Conservation (phyloP, 768 basidiomycete species). For the Dictyophora rubrovolvata region DNA sequence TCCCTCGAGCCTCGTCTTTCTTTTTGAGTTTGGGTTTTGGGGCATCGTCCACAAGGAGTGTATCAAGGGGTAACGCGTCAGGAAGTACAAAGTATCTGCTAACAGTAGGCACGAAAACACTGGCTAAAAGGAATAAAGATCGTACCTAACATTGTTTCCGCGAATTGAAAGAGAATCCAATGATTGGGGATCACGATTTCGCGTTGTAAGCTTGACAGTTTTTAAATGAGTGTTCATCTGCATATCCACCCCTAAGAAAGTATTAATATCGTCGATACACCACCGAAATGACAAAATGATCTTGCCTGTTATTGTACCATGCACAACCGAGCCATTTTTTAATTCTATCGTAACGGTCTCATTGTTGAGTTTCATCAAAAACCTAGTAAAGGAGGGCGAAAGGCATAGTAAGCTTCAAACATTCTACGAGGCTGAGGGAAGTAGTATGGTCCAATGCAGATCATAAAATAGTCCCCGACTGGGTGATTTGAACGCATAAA, state of each 20-base stretch:
- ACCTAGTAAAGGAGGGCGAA: constrained; percentile 37
- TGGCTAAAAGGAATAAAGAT: neutral
- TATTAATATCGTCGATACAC: neutral
- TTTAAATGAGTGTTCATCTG: constrained; percentile 99
- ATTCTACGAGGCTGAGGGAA: neutral
- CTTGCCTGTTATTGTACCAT: constrained; percentile 94
- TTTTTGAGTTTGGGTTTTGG: constrained; percentile 91
- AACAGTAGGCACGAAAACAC: neutral
- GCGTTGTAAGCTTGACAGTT: constrained; percentile 91
- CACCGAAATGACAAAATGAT: constrained; percentile 8
- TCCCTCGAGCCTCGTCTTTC: constrained; percentile 72
- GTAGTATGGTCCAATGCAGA: constrained; percentile 2
- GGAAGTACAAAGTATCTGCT: constrained; percentile 82
- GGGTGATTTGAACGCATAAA: constrained; percentile 4
- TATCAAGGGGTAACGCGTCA: constrained; percentile 92
- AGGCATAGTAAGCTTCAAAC: constrained; percentile 9
- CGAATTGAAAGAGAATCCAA: constrained; percentile 90
- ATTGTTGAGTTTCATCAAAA: constrained; percentile 99
- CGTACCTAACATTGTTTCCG: constrained; percentile 79
- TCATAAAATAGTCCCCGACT: constrained; percentile 12
- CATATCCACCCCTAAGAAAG: constrained; percentile 81
- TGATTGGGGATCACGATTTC: constrained; percentile 77
- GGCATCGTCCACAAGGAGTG: constrained; percentile 93
- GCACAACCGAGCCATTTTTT: constrained; percentile 92
- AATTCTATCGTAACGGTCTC: constrained; percentile 98